Evolutionary conservation across 371 early-diverging fungal genomes (phyloP).

Genomic region (Actinomucor elegans): DNA sequence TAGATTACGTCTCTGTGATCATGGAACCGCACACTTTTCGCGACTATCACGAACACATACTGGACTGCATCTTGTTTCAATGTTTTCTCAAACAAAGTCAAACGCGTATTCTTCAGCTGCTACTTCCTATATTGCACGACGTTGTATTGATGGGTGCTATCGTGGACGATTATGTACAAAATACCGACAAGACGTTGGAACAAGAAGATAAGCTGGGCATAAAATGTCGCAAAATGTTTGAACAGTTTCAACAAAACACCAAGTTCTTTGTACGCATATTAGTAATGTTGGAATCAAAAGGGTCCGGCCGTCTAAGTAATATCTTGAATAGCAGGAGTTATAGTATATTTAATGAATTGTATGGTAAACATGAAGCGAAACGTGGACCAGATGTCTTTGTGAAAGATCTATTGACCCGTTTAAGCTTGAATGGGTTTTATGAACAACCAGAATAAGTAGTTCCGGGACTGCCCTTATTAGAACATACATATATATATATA

Average conservation of each 20-base stretch:
- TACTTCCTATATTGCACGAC: slow-evolving; percentile 38
- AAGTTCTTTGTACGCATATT: slow-evolving; percentile 37
- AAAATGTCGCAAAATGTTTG: slow-evolving; percentile 21
- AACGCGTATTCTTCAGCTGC: slow-evolving; percentile 30
- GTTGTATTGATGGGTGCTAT: slow-evolving; percentile 29
- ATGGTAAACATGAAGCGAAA: slow-evolving; percentile 26
- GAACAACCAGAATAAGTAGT: neutral
- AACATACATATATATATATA: neutral
- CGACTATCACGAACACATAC: slow-evolving; percentile 47
- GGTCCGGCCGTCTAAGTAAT: slow-evolving; percentile 34
- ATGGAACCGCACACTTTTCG: slow-evolving; percentile 43
- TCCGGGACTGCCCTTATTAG: neutral
- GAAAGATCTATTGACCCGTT: slow-evolving; percentile 25
- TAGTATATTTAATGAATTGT: slow-evolving; percentile 23
- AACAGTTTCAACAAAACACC: slow-evolving; percentile 32
- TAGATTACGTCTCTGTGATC: slow-evolving; percentile 17
- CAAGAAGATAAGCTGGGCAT: slow-evolving; percentile 7
- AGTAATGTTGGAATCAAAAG: slow-evolving; percentile 39
- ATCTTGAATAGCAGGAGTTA: slow-evolving; percentile 25
- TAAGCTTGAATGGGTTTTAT: slow-evolving; percentile 26
- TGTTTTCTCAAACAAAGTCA: slow-evolving; percentile 53
- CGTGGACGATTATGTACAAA: slow-evolving; percentile 9
- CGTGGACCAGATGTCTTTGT: slow-evolving; percentile 30
- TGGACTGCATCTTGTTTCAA: slow-evolving; percentile 52
- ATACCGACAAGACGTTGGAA: neutral